Conservation (phyloP, 2,329 filamentous ascomycete species). For the Diaporthe sp. region DNA sequence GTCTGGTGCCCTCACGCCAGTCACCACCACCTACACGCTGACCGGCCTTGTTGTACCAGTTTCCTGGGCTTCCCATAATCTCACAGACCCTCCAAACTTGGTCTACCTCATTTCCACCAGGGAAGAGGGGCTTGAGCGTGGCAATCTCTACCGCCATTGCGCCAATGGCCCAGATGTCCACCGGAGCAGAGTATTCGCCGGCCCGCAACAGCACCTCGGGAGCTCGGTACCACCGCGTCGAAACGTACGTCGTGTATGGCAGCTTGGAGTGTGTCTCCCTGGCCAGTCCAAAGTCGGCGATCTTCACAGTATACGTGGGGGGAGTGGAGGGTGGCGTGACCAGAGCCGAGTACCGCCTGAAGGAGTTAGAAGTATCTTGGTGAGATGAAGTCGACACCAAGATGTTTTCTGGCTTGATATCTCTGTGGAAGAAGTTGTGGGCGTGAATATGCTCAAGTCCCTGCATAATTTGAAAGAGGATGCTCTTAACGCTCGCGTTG, state of each 20-base stretch:
- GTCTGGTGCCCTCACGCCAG: constrained; percentile 93
- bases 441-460: constrained; percentile 98
- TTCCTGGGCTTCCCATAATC: constrained; percentile 98
- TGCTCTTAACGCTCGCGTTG: constrained; percentile 93
- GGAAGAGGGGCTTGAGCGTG: constrained; percentile 95
- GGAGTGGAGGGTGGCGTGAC: constrained; percentile 96
- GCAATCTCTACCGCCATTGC: constrained; percentile 99
- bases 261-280: constrained; percentile 96
- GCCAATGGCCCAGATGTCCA: constrained; percentile 98
- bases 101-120: constrained; percentile 97
- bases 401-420: constrained; percentile 99
- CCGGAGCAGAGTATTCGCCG: constrained; percentile 96
- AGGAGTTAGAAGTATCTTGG: constrained; percentile 85
- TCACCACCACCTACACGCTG: constrained; percentile 92
- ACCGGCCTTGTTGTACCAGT: constrained; percentile 96
- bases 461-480: constrained; percentile 95
- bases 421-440: constrained; percentile 97
- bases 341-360: constrained; percentile 91
- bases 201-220: constrained; percentile 94
- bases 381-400: constrained; percentile 92
- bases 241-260: constrained; percentile 98
- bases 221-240: constrained; percentile 97
- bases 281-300: constrained; percentile 98
- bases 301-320: constrained; percentile 95
- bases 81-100: constrained; percentile 99